phyloP scores from a whole-genome alignment of 2,329 filamentous ascomycete genomes.

The Tolypocladium capitatum region DNA sequence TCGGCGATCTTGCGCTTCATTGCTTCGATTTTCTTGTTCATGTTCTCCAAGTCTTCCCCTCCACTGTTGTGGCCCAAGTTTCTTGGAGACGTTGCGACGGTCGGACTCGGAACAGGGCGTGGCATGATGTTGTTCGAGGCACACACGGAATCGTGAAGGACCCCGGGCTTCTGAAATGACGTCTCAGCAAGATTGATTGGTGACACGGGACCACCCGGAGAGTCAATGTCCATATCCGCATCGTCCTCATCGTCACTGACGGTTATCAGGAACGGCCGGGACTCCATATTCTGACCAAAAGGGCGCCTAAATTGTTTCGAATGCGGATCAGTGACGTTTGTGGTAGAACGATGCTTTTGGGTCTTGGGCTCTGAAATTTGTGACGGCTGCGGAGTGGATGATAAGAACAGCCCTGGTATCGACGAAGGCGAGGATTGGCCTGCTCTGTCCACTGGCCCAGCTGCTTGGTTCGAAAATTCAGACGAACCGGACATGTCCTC shows the following conservation, averaged over 20 bases:
- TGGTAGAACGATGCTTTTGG: constrained; percentile 42
- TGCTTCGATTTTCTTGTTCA: constrained; percentile 46
- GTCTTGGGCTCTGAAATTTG: constrained; percentile 7
- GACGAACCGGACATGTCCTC: not conserved
- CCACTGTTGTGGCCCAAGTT: constrained; percentile 19
- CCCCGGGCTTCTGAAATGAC: constrained; percentile 20
- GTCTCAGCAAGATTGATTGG: constrained; percentile 17
- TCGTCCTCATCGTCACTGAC: constrained; percentile 64
- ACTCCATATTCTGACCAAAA: constrained; percentile 43
- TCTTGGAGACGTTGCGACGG: constrained; percentile 23
- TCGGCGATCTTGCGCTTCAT: constrained; percentile 47
- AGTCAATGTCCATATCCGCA: constrained; percentile 55
- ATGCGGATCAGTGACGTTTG: constrained; percentile 53
- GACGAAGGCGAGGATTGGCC: constrained; percentile 7
- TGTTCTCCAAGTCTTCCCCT: constrained; percentile 31
- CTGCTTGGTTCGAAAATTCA: not conserved
- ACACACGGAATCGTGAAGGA: constrained; percentile 31
- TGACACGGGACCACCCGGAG: constrained; percentile 29
- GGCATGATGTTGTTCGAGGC: constrained; percentile 25
- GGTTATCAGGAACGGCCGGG: constrained; percentile 63
- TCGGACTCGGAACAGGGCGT: constrained; percentile 27
- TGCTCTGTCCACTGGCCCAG: not conserved
- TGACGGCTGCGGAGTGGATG: constrained; percentile 13
- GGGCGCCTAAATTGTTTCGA: constrained; percentile 39
- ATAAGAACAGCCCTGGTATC: constrained; percentile 25